These are phyloP conservation scores for Globisporangium carolinianum DNA, from an alignment of 352 stramenopile species.

Conservation along the genomic window DNA sequence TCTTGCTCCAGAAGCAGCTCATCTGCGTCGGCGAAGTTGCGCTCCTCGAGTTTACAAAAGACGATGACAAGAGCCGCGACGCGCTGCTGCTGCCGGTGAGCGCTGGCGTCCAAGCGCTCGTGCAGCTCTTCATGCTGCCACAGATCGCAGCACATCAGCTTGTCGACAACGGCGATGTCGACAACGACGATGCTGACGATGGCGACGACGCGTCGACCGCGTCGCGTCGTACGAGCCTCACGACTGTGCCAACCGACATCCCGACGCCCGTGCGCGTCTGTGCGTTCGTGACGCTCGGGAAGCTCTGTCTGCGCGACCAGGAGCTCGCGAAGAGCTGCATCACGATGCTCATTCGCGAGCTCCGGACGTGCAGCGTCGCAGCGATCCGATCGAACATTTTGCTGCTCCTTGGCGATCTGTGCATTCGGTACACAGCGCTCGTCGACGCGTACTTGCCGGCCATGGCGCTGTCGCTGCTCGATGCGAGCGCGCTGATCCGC, in stretches of 20 bases:
- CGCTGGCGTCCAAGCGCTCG: constrained; percentile 40
- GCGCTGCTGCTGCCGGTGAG: constrained; percentile 48
- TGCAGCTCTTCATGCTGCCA: constrained; percentile 75
- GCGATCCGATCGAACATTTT: constrained; percentile 95
- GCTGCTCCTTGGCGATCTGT: constrained; percentile 95
- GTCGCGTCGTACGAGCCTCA: neutral
- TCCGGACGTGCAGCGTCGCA: constrained; percentile 74
- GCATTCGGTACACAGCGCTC: constrained; percentile 94
- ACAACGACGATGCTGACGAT: constrained; percentile 17
- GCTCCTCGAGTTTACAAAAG: constrained; percentile 73
- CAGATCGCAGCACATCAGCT: constrained; percentile 33
- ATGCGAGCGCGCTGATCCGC: constrained; percentile 83
- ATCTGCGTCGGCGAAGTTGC: constrained; percentile 76
- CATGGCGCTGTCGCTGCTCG: constrained; percentile 92
- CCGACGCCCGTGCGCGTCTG: constrained; percentile 84
- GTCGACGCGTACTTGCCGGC: constrained; percentile 94
- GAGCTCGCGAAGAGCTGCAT: constrained; percentile 90
- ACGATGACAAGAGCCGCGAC: constrained; percentile 56
- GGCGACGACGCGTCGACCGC: constrained; percentile 8
- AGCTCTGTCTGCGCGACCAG: constrained; percentile 94
- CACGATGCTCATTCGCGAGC: constrained; percentile 93
- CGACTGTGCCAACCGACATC: constrained; percentile 26
- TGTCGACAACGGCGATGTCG: constrained; percentile 14
- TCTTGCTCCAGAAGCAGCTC: constrained; percentile 67
- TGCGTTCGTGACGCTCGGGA: constrained; percentile 92